Evolutionary conservation across 106 monocot genomes (phyloP).

Genomic region (Dioscorea zingiberensis): DNA sequence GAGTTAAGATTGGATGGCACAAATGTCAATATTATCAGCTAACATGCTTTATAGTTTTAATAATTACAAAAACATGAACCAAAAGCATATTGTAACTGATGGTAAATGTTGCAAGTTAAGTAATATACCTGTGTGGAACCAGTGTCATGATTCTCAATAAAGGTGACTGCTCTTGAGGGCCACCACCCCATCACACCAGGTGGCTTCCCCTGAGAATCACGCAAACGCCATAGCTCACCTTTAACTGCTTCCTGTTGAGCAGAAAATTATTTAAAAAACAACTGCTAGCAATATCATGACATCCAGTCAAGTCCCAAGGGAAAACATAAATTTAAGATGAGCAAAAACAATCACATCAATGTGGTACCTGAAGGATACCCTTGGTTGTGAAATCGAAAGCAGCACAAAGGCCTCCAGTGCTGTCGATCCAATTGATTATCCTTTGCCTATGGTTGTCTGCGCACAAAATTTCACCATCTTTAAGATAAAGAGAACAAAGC

Average conservation of each 20-base stretch:
- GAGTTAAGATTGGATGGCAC: too few species aligned
- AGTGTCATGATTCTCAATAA: slow-evolving; percentile 89
- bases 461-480: too few species aligned
- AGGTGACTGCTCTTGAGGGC: slow-evolving; percentile 85
- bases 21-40: too few species aligned
- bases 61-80: too few species aligned
- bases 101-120: too few species aligned
- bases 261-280: too few species aligned
- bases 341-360: not conserved
- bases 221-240: slow-evolving; percentile 75
- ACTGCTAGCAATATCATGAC: too few species aligned
- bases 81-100: too few species aligned
- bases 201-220: slow-evolving; percentile 61
- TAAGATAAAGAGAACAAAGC: too few species aligned
- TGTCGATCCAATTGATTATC: slow-evolving; percentile 80
- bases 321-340: too few species aligned
- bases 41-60: too few species aligned
- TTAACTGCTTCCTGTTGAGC: slow-evolving; percentile 69
- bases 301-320: too few species aligned
- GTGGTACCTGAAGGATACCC: slow-evolving; percentile 80
- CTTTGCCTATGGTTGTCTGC: slow-evolving; percentile 74
- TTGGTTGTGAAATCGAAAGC: slow-evolving; percentile 97
- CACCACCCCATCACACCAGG: slow-evolving; percentile 93
- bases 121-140: slow-evolving; percentile 80
- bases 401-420: slow-evolving; percentile 58